These are phyloP conservation scores for Neurospora intermedia DNA, from an alignment of 495 filamentous ascomycete species.

Conservation along the genomic window DNA sequence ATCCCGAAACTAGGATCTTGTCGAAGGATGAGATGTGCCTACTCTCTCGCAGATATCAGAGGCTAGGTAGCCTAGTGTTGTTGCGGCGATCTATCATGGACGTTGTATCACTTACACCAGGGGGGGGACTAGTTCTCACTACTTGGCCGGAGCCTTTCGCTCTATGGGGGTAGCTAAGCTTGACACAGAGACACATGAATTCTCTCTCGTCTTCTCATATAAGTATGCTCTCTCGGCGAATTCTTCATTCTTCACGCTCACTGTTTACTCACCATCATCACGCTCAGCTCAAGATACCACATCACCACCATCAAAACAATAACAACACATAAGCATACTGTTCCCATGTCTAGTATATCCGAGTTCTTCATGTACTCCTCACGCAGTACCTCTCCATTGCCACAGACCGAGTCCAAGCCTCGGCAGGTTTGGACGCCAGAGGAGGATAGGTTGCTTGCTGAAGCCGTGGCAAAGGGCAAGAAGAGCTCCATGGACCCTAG, in stretches of 20 bases:
- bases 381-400: not conserved
- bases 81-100: not conserved
- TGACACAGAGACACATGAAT: not conserved
- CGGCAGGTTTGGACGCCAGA: constrained; percentile 21
- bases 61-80: not conserved
- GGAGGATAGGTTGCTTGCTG: constrained; percentile 15
- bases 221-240: not conserved
- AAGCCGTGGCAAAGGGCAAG: constrained; percentile 14
- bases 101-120: not conserved
- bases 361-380: not conserved
- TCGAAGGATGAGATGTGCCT: not conserved
- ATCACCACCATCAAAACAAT: not conserved
- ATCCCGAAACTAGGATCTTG: not conserved
- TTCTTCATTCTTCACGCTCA: not conserved
- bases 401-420: constrained; percentile 1
- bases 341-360: not conserved
- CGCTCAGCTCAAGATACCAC: not conserved
- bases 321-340: not conserved
- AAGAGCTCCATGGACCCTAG: not conserved
- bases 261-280: not conserved
- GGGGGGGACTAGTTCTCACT: not conserved
- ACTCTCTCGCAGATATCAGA: not conserved
- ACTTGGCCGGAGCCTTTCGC: not conserved
- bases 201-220: not conserved
- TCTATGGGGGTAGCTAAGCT: not conserved